Evolutionary conservation across 2,329 filamentous ascomycete species (phyloP), one percentile per base, ranked within the genome.

Genomic region (Anisogramma anomala): DNA sequence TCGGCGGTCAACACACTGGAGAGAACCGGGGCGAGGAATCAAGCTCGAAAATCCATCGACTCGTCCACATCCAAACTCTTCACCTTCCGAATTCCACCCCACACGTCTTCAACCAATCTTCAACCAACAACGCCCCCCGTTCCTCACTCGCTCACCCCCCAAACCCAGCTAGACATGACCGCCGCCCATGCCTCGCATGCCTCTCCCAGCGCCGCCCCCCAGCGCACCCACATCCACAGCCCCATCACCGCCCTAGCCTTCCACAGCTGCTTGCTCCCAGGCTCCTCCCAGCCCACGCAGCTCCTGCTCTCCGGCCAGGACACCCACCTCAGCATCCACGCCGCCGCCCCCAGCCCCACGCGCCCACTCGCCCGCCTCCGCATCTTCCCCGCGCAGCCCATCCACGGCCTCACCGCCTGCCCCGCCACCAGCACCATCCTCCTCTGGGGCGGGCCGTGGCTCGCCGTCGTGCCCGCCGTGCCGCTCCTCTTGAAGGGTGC

Each of bases 401-500:
- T 91, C 37, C 85, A 91, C 58, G 84, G 84, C 3, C 76, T 89
- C 40, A 59, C 66, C n/a, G 59, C 76, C 53, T 38, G 57, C 50
- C 13, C 3, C 27, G 8, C 23, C 8, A 35, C 31, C 6, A n/a
- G 43, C 40, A 51, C 59, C 31, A 49, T 77, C 8, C 63, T 89
- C 5, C 60, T 80, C 13, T 93, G 84, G 84, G 86, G 86, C 28
- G 81, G 78, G 2, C 66, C 68, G 13, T 72, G 66, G 2, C 61
- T 84, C n/a, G 71, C 63, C 9, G 58, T 60, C 28, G 59, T 69
- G 9, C 45, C 54, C 33, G 26, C 46, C 26, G 62, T 47, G n/a
- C 38, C 45, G 7, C 28, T 69, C 49, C 63, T 89, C 5, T 60
- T 80, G 13, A 93, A 84, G 84, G 86, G 86, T 27, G 81, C 78